Percentiles rank a stretch among this genome's conserved stretches.
Conservation (phyloP, 352 stramenopile species). For the Stephanocyclus meneghinianus region DNA sequence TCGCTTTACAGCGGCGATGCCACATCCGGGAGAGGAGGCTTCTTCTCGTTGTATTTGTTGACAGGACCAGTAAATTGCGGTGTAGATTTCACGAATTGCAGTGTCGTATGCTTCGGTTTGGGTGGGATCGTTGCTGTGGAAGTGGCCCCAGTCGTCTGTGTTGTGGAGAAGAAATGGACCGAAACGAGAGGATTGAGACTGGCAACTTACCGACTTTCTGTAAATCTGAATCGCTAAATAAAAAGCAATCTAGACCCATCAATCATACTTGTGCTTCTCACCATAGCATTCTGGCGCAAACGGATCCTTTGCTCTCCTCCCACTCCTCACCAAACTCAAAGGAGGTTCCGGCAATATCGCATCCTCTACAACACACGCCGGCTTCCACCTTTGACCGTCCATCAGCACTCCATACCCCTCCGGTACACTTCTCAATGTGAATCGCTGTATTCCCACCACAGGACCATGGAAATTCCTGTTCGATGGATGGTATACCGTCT, state of each 20-base stretch:
- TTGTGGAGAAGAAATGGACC: slow-evolving; percentile 31
- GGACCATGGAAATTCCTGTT: slow-evolving; percentile 15
- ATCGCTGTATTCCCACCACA: slow-evolving; percentile 42
- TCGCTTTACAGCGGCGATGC: slow-evolving; percentile 23
- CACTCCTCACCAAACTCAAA: neutral
- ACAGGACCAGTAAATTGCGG: slow-evolving; percentile 57
- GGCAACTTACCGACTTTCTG: neutral
- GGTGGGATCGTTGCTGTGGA: slow-evolving; percentile 13
- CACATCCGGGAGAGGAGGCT: slow-evolving; percentile 18
- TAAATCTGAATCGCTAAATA: no score
- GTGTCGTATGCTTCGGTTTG: neutral
- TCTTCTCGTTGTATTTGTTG: slow-evolving; percentile 52
- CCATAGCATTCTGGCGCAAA: neutral
- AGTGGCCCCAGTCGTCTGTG: slow-evolving; percentile 17
- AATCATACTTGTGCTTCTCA: neutral
- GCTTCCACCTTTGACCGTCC: slow-evolving; percentile 10
- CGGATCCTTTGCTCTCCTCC: neutral
- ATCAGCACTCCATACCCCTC: slow-evolving; percentile 8
- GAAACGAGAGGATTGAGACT: neutral
- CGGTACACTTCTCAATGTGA: slow-evolving; percentile 38
- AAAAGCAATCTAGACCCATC: no score
- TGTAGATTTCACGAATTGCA: slow-evolving; percentile 18
- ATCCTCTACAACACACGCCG: slow-evolving; percentile 36
- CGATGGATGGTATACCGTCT: slow-evolving; percentile 6
- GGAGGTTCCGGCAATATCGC: slow-evolving; percentile 12